phyloP scores from a whole-genome alignment of 176 grass and related monocot species.

The Bolboschoenus planiculmis region DNA sequence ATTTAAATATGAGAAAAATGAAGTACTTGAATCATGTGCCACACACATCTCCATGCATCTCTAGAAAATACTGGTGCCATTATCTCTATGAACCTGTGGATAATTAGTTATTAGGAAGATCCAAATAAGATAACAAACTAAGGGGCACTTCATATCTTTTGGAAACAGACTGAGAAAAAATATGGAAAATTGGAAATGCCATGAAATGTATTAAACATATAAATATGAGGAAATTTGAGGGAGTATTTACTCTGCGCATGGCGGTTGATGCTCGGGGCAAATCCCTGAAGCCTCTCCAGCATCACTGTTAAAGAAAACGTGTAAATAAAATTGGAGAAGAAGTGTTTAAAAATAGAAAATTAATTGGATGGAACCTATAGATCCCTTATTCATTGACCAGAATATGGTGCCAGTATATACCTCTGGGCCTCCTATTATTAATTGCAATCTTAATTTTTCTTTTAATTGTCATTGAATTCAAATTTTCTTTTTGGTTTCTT shows the following conservation, averaged over 20 bases:
- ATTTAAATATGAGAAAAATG: not conserved
- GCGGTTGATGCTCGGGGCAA: slow-evolving; percentile 20
- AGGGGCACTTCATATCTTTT: not conserved
- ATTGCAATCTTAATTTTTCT: not conserved
- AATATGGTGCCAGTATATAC: not conserved
- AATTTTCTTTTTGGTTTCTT: not conserved
- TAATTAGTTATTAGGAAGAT: not conserved
- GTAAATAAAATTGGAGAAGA: not conserved
- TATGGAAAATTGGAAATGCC: not conserved
- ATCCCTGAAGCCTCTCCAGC: slow-evolving; percentile 9
- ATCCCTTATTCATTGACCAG: not conserved
- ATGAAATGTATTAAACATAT: not conserved
- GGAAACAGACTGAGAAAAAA: not conserved
- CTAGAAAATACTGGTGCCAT: slow-evolving; percentile 28
- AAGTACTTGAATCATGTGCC: slow-evolving; percentile 38
- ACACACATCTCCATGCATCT: slow-evolving; percentile 36
- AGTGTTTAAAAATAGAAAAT: not conserved
- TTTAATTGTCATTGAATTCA: not conserved
- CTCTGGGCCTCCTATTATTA: not conserved
- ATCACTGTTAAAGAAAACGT: not conserved
- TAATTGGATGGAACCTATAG: not conserved
- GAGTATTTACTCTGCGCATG: slow-evolving; percentile 24
- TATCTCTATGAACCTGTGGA: slow-evolving; percentile 30
- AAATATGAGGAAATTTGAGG: not conserved
- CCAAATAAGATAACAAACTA: no score